Evolutionary conservation across 352 stramenopile species (phyloP).

Genomic region (Phytopythium chamaehyphon): DNA sequence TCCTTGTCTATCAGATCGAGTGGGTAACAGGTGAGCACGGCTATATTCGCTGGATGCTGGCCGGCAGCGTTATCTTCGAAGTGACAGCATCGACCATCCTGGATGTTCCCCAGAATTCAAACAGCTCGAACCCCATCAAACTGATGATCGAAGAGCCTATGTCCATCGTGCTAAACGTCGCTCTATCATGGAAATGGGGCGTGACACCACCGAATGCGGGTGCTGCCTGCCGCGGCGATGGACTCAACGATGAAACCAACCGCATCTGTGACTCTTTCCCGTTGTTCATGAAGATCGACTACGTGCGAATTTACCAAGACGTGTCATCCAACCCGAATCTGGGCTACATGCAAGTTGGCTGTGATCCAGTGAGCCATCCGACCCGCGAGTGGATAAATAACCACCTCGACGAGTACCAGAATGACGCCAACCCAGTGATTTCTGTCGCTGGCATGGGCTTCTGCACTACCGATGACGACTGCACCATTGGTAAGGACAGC

Average conservation of each 20-base stretch:
- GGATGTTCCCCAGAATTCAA: slow-evolving; percentile 24
- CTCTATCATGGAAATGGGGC: slow-evolving; percentile 79
- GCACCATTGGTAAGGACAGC: slow-evolving; percentile 36
- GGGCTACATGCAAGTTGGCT: slow-evolving; percentile 35
- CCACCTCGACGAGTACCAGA: slow-evolving; percentile 39
- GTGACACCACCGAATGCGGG: slow-evolving; percentile 18
- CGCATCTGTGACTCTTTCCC: slow-evolving; percentile 49
- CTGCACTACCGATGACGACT: slow-evolving; percentile 42
- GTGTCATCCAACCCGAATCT: slow-evolving; percentile 22
- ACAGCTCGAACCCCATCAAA: slow-evolving; percentile 51
- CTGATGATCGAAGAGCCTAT: slow-evolving; percentile 90
- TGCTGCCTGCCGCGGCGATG: slow-evolving; percentile 18
- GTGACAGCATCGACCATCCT: slow-evolving; percentile 50
- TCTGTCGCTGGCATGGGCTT: slow-evolving; percentile 33
- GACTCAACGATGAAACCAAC: slow-evolving; percentile 36
- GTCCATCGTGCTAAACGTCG: slow-evolving; percentile 93
- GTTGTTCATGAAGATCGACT: slow-evolving; percentile 79
- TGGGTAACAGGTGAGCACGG: slow-evolving; percentile 38
- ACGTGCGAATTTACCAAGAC: slow-evolving; percentile 85
- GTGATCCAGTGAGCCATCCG: slow-evolving; percentile 31
- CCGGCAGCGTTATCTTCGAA: slow-evolving; percentile 78
- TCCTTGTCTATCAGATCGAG: slow-evolving; percentile 35
- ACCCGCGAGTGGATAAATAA: slow-evolving; percentile 38
- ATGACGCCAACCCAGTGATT: slow-evolving; percentile 38
- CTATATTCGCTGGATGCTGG: slow-evolving; percentile 49